Conservation (phyloP, 2,329 filamentous ascomycete genomes). For the Ambrosiella beaveri region DNA sequence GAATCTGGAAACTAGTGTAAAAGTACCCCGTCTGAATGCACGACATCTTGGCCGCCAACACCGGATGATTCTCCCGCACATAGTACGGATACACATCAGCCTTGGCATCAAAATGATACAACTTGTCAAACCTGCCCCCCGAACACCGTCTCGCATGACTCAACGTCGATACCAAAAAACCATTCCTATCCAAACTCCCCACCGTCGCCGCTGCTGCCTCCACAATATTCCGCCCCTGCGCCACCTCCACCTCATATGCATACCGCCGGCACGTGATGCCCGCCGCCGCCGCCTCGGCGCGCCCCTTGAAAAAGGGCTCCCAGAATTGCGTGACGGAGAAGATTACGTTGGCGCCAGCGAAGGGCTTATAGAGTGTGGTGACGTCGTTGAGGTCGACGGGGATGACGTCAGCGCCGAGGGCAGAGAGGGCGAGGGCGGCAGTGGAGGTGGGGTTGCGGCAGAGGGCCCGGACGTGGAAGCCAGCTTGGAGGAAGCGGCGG, state of each 20-base stretch:
- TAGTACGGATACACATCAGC: conserved; percentile 32
- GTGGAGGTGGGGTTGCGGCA: conserved; percentile 28
- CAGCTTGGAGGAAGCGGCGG: conserved; percentile 26
- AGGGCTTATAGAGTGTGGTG: conserved; percentile 23
- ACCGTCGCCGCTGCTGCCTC: conserved; percentile 30
- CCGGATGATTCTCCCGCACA: conserved; percentile 25
- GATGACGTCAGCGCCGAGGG: conserved; percentile 27
- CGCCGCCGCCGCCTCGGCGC: conserved; percentile 21
- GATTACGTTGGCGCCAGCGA: conserved; percentile 30
- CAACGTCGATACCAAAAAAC: conserved; percentile 34
- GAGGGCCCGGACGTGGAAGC: conserved; percentile 29
- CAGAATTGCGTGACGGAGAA: conserved; percentile 41
- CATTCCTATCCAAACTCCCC: conserved; percentile 26
- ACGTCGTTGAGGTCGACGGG: conserved; percentile 27
- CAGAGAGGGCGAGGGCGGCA: conserved; percentile 24
- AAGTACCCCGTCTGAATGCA: conserved; percentile 34
- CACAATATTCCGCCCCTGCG: conserved; percentile 36
- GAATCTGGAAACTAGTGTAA: conserved; percentile 29
- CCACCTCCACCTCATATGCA: conserved; percentile 31
- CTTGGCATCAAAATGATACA: conserved; percentile 37
- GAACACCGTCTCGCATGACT: conserved; percentile 31
- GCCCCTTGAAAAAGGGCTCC: conserved; percentile 30
- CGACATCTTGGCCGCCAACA: conserved; percentile 31
- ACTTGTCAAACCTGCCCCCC: conserved; percentile 26
- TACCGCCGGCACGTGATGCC: conserved; percentile 26